Evolutionary conservation across 2,329 filamentous ascomycete species (phyloP).

Genomic region (Raffaelea arxii): DNA sequence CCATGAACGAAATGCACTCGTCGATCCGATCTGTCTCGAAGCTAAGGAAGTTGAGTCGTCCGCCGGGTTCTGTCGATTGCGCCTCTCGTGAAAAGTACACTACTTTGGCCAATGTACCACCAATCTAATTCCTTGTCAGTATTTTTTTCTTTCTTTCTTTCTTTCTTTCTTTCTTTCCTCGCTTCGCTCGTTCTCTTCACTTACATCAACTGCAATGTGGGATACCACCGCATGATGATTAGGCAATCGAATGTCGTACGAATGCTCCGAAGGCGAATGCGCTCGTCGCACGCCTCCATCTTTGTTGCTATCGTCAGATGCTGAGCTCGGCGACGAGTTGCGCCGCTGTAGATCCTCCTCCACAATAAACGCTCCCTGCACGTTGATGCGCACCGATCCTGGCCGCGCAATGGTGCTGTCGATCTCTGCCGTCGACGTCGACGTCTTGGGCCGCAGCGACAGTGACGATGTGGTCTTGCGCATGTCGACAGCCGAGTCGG

Average conservation of each 20-base stretch:
- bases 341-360: too few species aligned
- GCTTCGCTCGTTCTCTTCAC: conserved; percentile 22
- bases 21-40: conserved; percentile 96
- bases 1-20: conserved; percentile 86
- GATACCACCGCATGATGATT: conserved; percentile 93
- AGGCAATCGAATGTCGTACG: conserved; percentile 74
- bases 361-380: conserved; percentile 92
- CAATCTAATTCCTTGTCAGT: conserved; percentile 59
- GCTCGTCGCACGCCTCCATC: conserved; percentile 18
- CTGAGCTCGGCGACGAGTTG: too few species aligned
- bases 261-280: background rate
- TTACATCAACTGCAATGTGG: conserved; percentile 91
- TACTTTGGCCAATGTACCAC: conserved; percentile 88
- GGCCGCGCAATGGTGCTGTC: conserved; percentile 52
- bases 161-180: background rate
- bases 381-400: conserved; percentile 83
- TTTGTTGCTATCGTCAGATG: background rate
- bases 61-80: conserved; percentile 68
- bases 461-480: background rate
- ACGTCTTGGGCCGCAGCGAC: conserved; percentile 22
- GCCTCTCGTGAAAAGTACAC: conserved; percentile 94
- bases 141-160: background rate
- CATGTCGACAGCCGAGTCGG: background rate
- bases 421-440: conserved; percentile 46
- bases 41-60: conserved; percentile 86